Base-by-base conservation (phyloP, 176 grass and related monocot species). In the Bolboschoenus planiculmis region DNA sequence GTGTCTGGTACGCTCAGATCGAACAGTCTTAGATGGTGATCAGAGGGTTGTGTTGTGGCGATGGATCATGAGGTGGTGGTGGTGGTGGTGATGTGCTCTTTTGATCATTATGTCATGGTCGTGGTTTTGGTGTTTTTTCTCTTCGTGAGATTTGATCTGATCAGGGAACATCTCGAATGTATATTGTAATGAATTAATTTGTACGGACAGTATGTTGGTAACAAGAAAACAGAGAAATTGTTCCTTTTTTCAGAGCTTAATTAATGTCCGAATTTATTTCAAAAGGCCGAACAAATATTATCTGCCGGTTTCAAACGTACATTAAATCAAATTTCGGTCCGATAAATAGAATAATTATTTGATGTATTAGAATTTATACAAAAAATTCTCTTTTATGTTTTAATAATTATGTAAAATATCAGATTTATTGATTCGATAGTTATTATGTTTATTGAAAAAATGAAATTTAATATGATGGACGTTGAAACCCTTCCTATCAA, bases 1-100 rank as follows among this genome's bases (percentile, higher is more conserved):
- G 93, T 10, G 10, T 97, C 83, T 97, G 93, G 93, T 97, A 97
- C 40, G 91, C 85, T 21, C 88, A 97, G 83, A 79, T 97, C 56
- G 93, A 97, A 21, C 83, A 62, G 43, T 76, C 71, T 76, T 76
- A 76, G 71, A 50, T 75, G 4, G 50, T 16, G 50, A 48, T 20
- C 16, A 44, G 67, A 15, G 39, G 21, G 14, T 75, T 42, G 67
- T 53, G 50, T n/a, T n/a, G n/a, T n/a, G n/a, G n/a, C n/a, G n/a
- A n/a, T n/a, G 44, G 27, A 79, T 79, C 56, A 42, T 7, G 29
- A 9, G 46, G 50, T n/a, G n/a, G n/a, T n/a, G n/a, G n/a, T n/a
- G n/a, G n/a, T n/a, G n/a, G n/a, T n/a, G n/a, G n/a, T n/a, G n/a
- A n/a, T 78, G 48, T 21, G 37, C n/a, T 76, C 31, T 78, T n/a